Evolutionary conservation across 306 rosid species (phyloP).

Genomic region (Urtica urens): DNA sequence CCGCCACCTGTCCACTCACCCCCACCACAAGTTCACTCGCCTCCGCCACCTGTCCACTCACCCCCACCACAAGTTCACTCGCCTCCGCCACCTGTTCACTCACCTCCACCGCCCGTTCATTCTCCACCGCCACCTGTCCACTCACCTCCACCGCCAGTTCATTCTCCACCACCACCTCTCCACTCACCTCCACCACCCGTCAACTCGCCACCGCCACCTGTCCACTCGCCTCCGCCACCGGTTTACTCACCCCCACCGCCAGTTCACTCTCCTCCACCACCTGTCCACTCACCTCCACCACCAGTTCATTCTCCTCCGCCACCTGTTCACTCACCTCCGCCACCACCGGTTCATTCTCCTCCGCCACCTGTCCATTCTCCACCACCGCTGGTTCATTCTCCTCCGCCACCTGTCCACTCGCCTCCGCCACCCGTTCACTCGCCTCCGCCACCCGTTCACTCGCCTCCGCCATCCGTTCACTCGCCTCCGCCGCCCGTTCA

Average conservation of each 20-base stretch:
- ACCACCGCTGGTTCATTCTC: constrained; percentile 1
- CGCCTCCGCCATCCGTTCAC: constrained; percentile 6
- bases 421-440: constrained; percentile 10
- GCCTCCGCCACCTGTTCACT: constrained; percentile 12
- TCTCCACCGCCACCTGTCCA: constrained; percentile 13
- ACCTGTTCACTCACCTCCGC: constrained; percentile 5
- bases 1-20: constrained; percentile 4
- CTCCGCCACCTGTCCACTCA: constrained; percentile 6
- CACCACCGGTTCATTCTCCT: neutral
- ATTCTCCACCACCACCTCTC: constrained; percentile 4
- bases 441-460: neutral
- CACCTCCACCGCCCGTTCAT: constrained; percentile 10
- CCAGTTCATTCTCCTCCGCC: constrained; percentile 13
- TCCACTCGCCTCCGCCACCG: constrained; percentile 4
- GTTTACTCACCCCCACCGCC: constrained; percentile 5
- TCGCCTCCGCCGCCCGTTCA: constrained; percentile 9
- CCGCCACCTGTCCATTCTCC: constrained; percentile 9
- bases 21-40: neutral
- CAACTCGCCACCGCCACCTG: constrained; percentile 3
- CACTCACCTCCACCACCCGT: constrained; percentile 10
- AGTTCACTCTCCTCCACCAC: constrained; percentile 2
- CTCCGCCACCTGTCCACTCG: constrained; percentile 9
- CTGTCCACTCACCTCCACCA: neutral
- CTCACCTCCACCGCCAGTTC: constrained; percentile 15
- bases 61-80: constrained; percentile 12